A percentile compares a stretch with the other conserved stretches of the same genome.
These are phyloP conservation scores for Pseudonitzschia pungens DNA, from an alignment of 108 stramenopile genomes.

Conservation along the genomic window DNA sequence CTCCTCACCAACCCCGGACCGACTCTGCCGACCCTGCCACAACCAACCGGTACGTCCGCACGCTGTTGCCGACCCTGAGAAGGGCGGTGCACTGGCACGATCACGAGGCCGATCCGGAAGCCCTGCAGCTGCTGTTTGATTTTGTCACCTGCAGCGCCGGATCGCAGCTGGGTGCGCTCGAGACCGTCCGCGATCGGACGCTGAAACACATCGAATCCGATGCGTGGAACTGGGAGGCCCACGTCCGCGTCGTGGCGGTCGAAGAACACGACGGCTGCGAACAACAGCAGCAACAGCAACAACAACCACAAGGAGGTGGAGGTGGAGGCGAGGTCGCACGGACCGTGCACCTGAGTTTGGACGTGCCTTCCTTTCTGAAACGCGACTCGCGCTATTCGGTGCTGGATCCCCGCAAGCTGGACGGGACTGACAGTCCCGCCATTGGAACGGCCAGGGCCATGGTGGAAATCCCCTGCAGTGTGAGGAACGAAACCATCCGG, in stretches of 20 bases:
- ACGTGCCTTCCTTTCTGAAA: conserved; percentile 63
- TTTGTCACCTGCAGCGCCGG: conserved; percentile 49
- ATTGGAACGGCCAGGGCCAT: conserved; percentile 57
- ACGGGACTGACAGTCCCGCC: conserved; percentile 2
- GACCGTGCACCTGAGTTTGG: conserved; percentile 57
- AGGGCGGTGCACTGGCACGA: conserved; percentile 52
- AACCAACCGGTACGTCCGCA: conserved; percentile 21
- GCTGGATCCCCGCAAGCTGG: conserved; percentile 30
- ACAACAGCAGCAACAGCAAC: no score
- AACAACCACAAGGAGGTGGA: neutral
- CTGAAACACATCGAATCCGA: conserved; percentile 6
- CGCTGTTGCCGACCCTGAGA: conserved; percentile 44
- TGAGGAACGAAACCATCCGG: conserved; percentile 24
- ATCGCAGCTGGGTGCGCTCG: conserved; percentile 47
- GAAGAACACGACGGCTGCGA: conserved; percentile 30
- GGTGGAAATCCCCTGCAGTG: conserved; percentile 66
- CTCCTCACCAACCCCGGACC: no score
- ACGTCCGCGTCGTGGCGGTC: conserved; percentile 25
- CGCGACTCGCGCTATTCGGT: conserved; percentile 34
- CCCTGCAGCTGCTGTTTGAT: conserved; percentile 61
- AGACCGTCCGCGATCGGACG: conserved; percentile 45
- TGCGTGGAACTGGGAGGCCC: conserved; percentile 22
- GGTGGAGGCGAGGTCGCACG: conserved; percentile 32
- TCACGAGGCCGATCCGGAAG: conserved; percentile 17
- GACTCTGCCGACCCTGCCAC: no score